These are phyloP conservation scores for Rosa multiflora DNA, from an alignment of 306 rosid genomes.

Conservation along the genomic window DNA sequence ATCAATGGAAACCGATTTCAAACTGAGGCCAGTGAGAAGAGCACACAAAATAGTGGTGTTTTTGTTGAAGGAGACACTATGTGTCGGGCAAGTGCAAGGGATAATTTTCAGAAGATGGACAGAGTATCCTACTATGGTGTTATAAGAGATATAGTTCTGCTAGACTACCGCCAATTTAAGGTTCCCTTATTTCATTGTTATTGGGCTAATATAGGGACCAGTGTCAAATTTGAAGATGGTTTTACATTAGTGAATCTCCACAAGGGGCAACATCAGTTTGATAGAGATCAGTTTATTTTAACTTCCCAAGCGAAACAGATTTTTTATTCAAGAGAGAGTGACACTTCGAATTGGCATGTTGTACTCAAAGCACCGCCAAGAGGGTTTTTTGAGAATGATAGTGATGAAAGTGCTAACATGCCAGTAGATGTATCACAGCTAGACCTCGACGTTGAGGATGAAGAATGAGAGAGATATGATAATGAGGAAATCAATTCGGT, in stretches of 20 bases:
- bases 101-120: background rate
- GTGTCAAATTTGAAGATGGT: background rate
- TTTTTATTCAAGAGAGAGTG: background rate
- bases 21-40: background rate
- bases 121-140: background rate
- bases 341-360: background rate
- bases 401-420: background rate
- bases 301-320: background rate
- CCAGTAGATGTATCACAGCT: background rate
- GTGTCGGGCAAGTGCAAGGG: conserved; percentile 1
- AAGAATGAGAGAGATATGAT: background rate
- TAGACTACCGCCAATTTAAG: background rate
- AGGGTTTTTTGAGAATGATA: background rate
- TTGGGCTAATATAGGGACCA: background rate
- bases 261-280: background rate
- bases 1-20: background rate
- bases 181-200: background rate
- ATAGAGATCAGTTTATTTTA: background rate
- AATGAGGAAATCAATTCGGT: background rate
- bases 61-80: background rate
- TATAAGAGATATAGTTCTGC: background rate
- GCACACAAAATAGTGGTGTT: background rate
- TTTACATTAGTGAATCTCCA: background rate
- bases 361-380: background rate
- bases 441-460: background rate